Percentiles rank a stretch among this genome's conserved stretches.
Evolutionary conservation across 2,329 filamentous ascomycete species (phyloP).

Genomic region (Penicillium sp.): DNA sequence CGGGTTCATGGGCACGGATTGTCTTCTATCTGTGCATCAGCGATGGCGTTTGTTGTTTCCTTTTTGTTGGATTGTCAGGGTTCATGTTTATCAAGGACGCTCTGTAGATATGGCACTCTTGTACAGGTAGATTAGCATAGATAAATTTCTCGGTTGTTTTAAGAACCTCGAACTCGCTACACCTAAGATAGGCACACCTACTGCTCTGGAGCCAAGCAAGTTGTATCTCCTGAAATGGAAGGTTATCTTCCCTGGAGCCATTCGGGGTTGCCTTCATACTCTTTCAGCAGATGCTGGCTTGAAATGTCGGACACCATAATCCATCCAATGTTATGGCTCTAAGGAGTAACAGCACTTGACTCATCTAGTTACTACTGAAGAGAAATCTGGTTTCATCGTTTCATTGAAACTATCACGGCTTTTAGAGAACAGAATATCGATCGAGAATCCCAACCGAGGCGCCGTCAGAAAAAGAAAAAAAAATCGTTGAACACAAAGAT

Average conservation of each 20-base stretch:
- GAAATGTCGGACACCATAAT: too few species aligned
- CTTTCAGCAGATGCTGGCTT: too few species aligned
- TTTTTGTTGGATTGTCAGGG: background rate
- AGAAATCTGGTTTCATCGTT: slow-evolving; percentile 18
- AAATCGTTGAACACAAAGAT: background rate
- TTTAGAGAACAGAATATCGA: slow-evolving; percentile 20
- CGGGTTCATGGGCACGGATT: slow-evolving; percentile 20
- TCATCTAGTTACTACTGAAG: too few species aligned
- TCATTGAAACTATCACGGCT: slow-evolving; percentile 25
- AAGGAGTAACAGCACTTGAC: too few species aligned
- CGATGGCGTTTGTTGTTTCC: slow-evolving; percentile 23
- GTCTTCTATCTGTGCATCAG: slow-evolving; percentile 28
- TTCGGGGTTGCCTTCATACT: too few species aligned
- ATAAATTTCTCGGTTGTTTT: slow-evolving; percentile 1
- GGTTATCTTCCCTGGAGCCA: too few species aligned
- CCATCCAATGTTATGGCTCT: too few species aligned
- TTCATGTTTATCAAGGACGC: background rate
- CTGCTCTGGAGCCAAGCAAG: too few species aligned
- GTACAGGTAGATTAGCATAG: slow-evolving; percentile 19
- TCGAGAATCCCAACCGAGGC: slow-evolving; percentile 24
- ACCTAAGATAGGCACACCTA: too few species aligned
- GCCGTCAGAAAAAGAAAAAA: slow-evolving; percentile 21
- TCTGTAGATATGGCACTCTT: slow-evolving; percentile 1
- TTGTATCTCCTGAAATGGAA: too few species aligned
- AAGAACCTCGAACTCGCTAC: background rate